Conservation (phyloP, 345 rosid species). For the Populus ilicifolia region DNA sequence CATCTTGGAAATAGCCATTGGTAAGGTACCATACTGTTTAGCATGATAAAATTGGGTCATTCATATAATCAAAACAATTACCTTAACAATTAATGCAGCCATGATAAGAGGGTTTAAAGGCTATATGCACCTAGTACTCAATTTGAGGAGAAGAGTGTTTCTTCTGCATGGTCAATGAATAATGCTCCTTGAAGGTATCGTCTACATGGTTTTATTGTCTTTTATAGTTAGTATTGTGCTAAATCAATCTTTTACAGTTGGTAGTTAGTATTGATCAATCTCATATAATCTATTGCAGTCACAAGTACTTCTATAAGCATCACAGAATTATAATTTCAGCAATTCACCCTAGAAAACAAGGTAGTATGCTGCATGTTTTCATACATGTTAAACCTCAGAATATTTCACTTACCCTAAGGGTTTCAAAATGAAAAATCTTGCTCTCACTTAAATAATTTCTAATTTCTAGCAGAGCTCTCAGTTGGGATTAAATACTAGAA, state of each 20-base stretch:
- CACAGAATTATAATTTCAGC: no score
- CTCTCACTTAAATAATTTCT: background rate
- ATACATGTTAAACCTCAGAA: no score
- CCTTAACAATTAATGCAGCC: background rate
- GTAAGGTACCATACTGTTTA: conserved; percentile 63
- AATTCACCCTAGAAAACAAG: no score
- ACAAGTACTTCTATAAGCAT: no score
- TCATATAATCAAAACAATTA: conserved; percentile 6
- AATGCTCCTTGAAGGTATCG: background rate
- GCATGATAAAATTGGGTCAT: conserved; percentile 18
- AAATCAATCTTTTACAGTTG: no score
- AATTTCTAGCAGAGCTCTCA: background rate
- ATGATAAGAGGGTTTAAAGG: background rate
- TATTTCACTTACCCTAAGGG: no score
- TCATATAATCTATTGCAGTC: no score
- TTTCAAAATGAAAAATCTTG: no score
- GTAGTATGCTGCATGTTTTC: no score
- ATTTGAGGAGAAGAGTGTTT: background rate
- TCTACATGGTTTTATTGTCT: background rate
- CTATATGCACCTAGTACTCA: background rate
- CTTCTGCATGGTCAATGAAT: background rate
- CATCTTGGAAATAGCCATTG: conserved; percentile 66
- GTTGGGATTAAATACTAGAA: background rate
- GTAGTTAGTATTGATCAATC: no score
- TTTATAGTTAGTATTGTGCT: no score